Percentiles rank a stretch among this genome's conserved stretches.
Conservation (phyloP, 176 grass and related monocot species). For the Oryza australiensis region DNA sequence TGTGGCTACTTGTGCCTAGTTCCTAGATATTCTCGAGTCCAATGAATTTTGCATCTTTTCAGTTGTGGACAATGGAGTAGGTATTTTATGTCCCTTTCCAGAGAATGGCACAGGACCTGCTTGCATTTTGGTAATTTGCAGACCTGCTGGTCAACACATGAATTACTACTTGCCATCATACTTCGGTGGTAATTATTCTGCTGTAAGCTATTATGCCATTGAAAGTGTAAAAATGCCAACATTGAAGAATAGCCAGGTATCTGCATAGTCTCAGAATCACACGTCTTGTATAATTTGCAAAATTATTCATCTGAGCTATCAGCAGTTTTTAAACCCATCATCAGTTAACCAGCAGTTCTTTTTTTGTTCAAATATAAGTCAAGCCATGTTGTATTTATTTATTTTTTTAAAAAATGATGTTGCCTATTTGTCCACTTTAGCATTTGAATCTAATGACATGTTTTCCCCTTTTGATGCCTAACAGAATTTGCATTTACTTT, state of each 20-base stretch:
- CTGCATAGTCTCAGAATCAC: not conserved
- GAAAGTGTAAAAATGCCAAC: not conserved
- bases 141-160: not conserved
- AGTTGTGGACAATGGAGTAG: not conserved
- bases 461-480: not conserved
- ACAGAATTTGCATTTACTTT: not conserved
- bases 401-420: not conserved
- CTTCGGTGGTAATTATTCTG: not conserved
- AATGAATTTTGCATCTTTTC: not conserved
- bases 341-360: not conserved
- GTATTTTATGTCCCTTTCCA: not conserved
- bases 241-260: not conserved
- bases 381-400: not conserved
- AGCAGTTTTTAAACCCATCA: not conserved
- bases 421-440: not conserved
- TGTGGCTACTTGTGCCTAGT: not conserved
- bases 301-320: not conserved
- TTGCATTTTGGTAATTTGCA: not conserved
- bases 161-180: not conserved
- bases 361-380: not conserved
- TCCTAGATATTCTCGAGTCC: not conserved
- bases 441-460: conserved; percentile 12
- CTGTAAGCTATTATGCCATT: not conserved
- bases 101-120: not conserved
- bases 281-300: not conserved